phyloP scores from a whole-genome alignment of 352 stramenopile species.

The Phytopythium aichiense region DNA sequence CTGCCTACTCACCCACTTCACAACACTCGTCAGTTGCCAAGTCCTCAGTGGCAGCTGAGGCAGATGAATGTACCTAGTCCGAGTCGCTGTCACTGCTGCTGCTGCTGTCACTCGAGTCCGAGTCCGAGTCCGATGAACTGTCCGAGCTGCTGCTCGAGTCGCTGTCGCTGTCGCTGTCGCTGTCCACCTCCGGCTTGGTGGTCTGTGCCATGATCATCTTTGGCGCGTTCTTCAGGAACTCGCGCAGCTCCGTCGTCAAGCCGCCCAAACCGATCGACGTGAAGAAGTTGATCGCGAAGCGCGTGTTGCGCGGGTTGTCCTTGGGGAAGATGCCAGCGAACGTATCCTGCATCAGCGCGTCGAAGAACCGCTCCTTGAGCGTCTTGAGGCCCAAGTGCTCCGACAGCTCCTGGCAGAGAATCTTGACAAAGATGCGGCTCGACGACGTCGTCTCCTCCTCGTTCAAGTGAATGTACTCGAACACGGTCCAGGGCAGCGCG shows the following conservation, averaged over 20 bases:
- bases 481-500: constrained; percentile 96
- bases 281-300: constrained; percentile 99
- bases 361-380: constrained; percentile 94
- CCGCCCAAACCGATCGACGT: constrained; percentile 98
- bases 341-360: constrained; percentile 87
- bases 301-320: constrained; percentile 96
- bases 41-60: not conserved
- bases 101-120: constrained; percentile 17
- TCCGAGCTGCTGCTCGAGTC: constrained; percentile 34
- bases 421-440: constrained; percentile 99
- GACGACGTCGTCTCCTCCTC: constrained; percentile 99
- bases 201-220: constrained; percentile 91
- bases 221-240: constrained; percentile 96
- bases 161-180: constrained; percentile 29
- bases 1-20: not conserved
- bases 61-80: not conserved
- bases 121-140: constrained; percentile 33
- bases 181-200: constrained; percentile 33
- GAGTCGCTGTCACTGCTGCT: constrained; percentile 18
- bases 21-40: not conserved
- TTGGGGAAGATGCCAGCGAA: constrained; percentile 97
- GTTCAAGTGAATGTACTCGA: constrained; percentile 96
- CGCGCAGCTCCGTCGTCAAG: constrained; percentile 95
- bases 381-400: constrained; percentile 96
- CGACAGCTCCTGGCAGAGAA: constrained; percentile 97